Conservation (phyloP, 2,329 filamentous ascomycete genomes). For the Tolypocladium guangdongense region DNA sequence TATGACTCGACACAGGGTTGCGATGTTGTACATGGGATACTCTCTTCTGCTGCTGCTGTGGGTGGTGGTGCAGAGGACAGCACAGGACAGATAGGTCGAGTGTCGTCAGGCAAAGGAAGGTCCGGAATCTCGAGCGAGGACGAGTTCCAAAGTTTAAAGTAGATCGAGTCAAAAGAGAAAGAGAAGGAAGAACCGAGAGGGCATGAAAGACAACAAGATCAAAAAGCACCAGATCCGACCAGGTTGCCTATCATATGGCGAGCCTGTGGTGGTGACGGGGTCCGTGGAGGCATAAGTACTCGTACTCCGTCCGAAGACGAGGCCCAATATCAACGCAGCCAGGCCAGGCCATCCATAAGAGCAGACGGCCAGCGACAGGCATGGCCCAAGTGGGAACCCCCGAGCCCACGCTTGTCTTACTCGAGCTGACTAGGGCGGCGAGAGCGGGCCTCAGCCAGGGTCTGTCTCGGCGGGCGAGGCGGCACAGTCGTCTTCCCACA, state of each 20-base stretch:
- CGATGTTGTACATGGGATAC: slow-evolving; percentile 18
- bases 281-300: slow-evolving; percentile 36
- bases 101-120: slow-evolving; percentile 28
- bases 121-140: slow-evolving; percentile 22
- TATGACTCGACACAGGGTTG: slow-evolving; percentile 17
- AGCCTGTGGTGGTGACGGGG: slow-evolving; percentile 32
- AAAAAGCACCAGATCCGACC: slow-evolving; percentile 28
- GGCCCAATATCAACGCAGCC: slow-evolving; percentile 27
- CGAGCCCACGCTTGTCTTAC: slow-evolving; percentile 37
- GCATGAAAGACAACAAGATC: slow-evolving; percentile 33
- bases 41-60: neutral
- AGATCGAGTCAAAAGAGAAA: slow-evolving; percentile 27
- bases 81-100: slow-evolving; percentile 6
- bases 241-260: slow-evolving; percentile 38
- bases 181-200: slow-evolving; percentile 40
- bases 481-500: slow-evolving; percentile 3
- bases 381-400: slow-evolving; percentile 9
- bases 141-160: slow-evolving; percentile 28
- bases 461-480: slow-evolving; percentile 6
- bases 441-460: slow-evolving; percentile 9
- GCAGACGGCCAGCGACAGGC: slow-evolving; percentile 6
- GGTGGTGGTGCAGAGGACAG: slow-evolving; percentile 11
- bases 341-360: slow-evolving; percentile 9
- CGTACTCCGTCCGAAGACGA: no score
- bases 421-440: slow-evolving; percentile 29